Base-by-base conservation (phyloP, 2,329 filamentous ascomycete genomes). In the Ustulina deusta region DNA sequence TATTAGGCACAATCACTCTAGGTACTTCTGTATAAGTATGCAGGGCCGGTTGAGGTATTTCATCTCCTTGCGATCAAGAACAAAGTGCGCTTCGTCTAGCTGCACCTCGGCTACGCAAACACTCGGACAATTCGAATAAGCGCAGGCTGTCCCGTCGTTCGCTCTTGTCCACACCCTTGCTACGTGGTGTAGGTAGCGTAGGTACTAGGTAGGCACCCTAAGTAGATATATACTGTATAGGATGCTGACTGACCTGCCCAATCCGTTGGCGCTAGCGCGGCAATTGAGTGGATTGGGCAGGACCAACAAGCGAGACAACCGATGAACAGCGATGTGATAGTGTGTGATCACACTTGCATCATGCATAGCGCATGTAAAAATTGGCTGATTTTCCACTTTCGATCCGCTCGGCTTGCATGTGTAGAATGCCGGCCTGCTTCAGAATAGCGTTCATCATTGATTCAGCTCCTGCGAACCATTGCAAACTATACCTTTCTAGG, bases 281-380 rank as follows among this genome's bases (percentile, higher is more conserved):
- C 65, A 65, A 70, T 65, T 60, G 57, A 68, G 20, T 70, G 65
- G 68, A 42, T 6, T 58, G 15, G 42, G 57, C 57, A 49, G 63
- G 63, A 46, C n/a, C 38, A 51, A 69, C 40, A 66, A 68, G 61
- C 56, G 63, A 63, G 46, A 55, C 10, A 42, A 52, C 25, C 51
- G 62, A 63, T 61, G 46, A 59, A 46, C 40, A 68, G 55, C 44
- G 57, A 56, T 70, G 72, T 72, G 71, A 73, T 66, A 69, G 56
- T 68, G 72, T 72, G 72, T 73, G 71, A 74, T 52, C n/a, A 69
- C 1, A 71, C 70, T 10, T 81, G 81, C 70, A 74, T 65, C 0
- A 77, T 79, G 65, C 68, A 72, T 65, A 34, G 36, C 20, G 38
- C 48, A 49, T 29, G 56, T 46, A 58, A 34, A 5, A 64, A 51